phyloP scores from a whole-genome alignment of 768 basidiomycete species.

The Rhodotorula graminis region DNA sequence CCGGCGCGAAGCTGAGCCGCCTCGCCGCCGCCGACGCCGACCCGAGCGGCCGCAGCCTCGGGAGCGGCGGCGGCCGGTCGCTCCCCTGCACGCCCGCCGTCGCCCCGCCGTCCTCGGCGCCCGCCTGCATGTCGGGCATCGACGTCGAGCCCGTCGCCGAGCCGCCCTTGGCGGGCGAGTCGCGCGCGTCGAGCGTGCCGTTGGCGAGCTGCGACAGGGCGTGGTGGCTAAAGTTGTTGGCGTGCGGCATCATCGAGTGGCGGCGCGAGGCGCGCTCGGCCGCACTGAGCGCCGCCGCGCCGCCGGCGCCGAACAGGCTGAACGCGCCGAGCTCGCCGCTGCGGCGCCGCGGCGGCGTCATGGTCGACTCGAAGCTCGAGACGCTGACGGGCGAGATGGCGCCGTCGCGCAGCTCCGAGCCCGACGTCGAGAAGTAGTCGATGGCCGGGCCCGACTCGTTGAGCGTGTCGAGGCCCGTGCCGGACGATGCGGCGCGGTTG shows the following conservation, averaged over 20 bases:
- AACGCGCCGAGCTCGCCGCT: constrained; percentile 3
- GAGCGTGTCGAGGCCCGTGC: background rate
- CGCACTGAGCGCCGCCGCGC: background rate
- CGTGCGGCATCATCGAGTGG: constrained; percentile 33
- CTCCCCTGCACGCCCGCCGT: background rate
- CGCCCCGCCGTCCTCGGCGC: background rate
- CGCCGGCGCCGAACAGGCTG: constrained; percentile 18
- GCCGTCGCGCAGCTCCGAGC: constrained; percentile 18
- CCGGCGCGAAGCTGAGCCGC: background rate
- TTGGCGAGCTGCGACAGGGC: background rate
- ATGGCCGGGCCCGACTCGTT: constrained; percentile 20
- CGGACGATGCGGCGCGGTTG: constrained; percentile 2
- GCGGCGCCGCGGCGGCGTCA: constrained; percentile 17
- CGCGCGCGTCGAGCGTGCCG: background rate
- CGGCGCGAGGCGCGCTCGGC: background rate
- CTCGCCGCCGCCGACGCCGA: background rate
- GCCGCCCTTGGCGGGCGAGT: background rate
- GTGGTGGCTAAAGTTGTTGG: constrained; percentile 19
- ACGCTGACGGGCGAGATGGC: background rate
- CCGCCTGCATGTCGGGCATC: constrained; percentile 21
- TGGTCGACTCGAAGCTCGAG: background rate
- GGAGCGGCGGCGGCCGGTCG: constrained; percentile 14
- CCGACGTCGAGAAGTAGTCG: constrained; percentile 31
- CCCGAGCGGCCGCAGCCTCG: constrained; percentile 12
- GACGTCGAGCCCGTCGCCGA: constrained; percentile 7